Evolutionary conservation across 1,284 basidiomycete species (phyloP), one percentile per base, ranked within the genome.

Genomic region (Mycena citricolor): DNA sequence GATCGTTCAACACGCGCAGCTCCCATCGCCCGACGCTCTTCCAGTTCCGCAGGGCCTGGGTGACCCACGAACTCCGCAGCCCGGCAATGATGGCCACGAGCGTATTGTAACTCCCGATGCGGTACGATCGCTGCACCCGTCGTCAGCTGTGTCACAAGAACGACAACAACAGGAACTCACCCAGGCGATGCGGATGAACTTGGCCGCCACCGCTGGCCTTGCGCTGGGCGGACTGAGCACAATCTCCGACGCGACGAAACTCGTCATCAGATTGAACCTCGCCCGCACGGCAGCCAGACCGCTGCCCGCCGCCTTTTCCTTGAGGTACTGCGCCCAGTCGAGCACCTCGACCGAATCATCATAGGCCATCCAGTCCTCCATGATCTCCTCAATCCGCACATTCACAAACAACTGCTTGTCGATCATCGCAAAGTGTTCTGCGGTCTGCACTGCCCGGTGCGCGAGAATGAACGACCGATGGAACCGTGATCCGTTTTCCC

Each of bases 101-200:
- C 1, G 87, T 84, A 51, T 84, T 82, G 67, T 89, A 92, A 68
- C 88, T 94, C 60, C 79, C 84, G 53, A 85, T 70, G 32, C 73
- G 69, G 61, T 93, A 95, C 42, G 86, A 83, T 82, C 91, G 91
- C 91, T 93, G 62, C 30, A 40, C 1, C 54, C 42, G 20, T 22
- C 29, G 51, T 29, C 20, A 33, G 45, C 47, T 45, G 48, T 42
- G 30, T 50, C 44, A 41, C 45, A 40, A 34, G 24, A 33, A 20
- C 5, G 12, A 30, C 23, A 42, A 25, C 42, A 42, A 8, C 32
- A 30, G 21, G 35, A 12, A 70, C 84, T 62, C 58, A 92, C 90
- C 76, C 86, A 92, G 33, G 92, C 91, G 49, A 95, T 71, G 23
- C 90, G 81, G 54, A 95, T 86, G 59, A 94, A 84, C 67, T 93